A percentile compares a stretch with the other conserved stretches of the same genome.
phyloP scores from a whole-genome alignment of 495 filamentous ascomycete species.

The Penicillium steckii region DNA sequence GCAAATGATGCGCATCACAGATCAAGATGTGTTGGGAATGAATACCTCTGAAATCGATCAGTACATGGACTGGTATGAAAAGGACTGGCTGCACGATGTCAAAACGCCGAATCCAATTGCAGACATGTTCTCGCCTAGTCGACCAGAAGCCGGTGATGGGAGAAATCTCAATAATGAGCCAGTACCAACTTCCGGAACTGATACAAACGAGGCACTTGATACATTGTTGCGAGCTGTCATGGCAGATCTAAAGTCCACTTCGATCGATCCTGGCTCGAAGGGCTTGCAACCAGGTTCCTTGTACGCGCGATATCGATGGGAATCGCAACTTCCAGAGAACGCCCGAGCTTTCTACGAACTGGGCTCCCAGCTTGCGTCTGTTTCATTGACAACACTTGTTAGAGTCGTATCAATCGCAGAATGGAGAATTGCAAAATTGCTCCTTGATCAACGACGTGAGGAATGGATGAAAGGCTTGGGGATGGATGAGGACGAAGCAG shows the following conservation, averaged over 20 bases:
- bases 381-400: slow-evolving; percentile 48
- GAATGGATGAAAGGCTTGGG: slow-evolving; percentile 20
- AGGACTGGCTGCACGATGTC: slow-evolving; percentile 58
- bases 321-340: slow-evolving; percentile 53
- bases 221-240: slow-evolving; percentile 39
- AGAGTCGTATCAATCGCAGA: slow-evolving; percentile 49
- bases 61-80: slow-evolving; percentile 88
- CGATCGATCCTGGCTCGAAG: slow-evolving; percentile 27
- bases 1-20: slow-evolving; percentile 52
- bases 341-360: slow-evolving; percentile 56
- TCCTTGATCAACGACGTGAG: slow-evolving; percentile 33
- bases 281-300: slow-evolving; percentile 49
- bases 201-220: slow-evolving; percentile 30
- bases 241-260: slow-evolving; percentile 28
- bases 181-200: slow-evolving; percentile 7
- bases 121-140: slow-evolving; percentile 50
- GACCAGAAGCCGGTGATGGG: slow-evolving; percentile 4
- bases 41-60: slow-evolving; percentile 65
- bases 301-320: slow-evolving; percentile 57
- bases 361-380: slow-evolving; percentile 49
- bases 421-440: slow-evolving; percentile 39
- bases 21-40: slow-evolving; percentile 70
- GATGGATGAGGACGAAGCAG: slow-evolving; percentile 21
- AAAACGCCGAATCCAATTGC: slow-evolving; percentile 40
- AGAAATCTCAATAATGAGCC: not conserved